Base-by-base conservation (phyloP, 1,284 basidiomycete genomes). In the Somion occarium region DNA sequence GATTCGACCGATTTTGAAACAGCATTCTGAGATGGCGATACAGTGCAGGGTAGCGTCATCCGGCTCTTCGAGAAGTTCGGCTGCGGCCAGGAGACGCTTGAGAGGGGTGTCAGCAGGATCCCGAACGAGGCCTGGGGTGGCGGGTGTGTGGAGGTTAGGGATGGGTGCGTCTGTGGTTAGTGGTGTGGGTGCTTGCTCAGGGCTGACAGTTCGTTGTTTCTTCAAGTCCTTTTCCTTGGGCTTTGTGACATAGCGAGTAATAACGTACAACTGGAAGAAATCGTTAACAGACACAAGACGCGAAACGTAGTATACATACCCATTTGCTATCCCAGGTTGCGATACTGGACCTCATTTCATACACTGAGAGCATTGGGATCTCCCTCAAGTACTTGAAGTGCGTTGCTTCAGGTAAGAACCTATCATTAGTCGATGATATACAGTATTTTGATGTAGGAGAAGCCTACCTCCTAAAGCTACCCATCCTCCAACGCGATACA, bases 251-350 rank as follows among this genome's bases (percentile, higher is more conserved):
- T 82, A 88, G 54, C 82, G 83, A 25, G 73, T 74, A 49, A 85
- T 69, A 54, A 85, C 58, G 68, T 83, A 89, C 37, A 86, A 53
- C 86, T 88, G 60, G 39, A 46, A 15, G n/a, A 24, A 46, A 24
- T 13, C 15, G 24, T 38, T 24, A 23, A 48, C 15, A 20, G 25
- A 23, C 37, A 52, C 23, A 42, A 45, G 18, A 19, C n/a, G 27
- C 19, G 37, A 46, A 23, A 26, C 15, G 44, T 22, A 45, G 19
- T 9, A 43, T 9, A 50, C 80, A 59, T 56, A 91, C 87, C 91
- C 91, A 93, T 79, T 94, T 94, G 46, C 85, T 73, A 53, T 92
- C 91, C 89, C 90, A 94, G 2, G 82, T 76, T 3, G 72, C 85
- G 15, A 88, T 68, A 26, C 68, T 73, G n/a, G 81, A 66, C 49